Conservation (phyloP, 352 stramenopile species). For the Globisporangium carolinianum region DNA sequence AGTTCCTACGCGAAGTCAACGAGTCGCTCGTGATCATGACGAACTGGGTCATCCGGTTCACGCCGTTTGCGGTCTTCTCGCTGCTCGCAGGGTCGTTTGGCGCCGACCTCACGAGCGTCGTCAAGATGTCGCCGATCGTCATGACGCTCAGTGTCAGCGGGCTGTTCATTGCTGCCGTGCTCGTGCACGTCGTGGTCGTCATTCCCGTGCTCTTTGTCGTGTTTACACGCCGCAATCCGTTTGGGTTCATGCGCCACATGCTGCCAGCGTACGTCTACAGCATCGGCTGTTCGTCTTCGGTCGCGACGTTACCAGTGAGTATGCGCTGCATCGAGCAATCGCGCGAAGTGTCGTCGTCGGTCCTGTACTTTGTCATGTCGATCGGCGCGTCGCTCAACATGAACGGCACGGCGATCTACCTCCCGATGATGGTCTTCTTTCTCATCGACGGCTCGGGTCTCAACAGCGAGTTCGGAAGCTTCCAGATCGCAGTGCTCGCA, state of each 20-base stretch:
- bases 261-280: conserved; percentile 63
- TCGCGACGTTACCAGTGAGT: conserved; percentile 57
- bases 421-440: conserved; percentile 67
- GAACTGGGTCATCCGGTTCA: conserved; percentile 68
- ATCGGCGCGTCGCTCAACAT: conserved; percentile 63
- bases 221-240: conserved; percentile 63
- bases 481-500: conserved; percentile 38
- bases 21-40: conserved; percentile 73
- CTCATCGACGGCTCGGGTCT: conserved; percentile 54
- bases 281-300: conserved; percentile 69
- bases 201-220: conserved; percentile 48
- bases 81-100: conserved; percentile 61
- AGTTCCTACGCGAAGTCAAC: conserved; percentile 77
- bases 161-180: conserved; percentile 29
- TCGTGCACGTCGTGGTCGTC: conserved; percentile 60
- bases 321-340: conserved; percentile 58
- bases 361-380: conserved; percentile 72
- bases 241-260: conserved; percentile 63
- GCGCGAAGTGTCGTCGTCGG: conserved; percentile 38
- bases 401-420: conserved; percentile 72
- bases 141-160: conserved; percentile 39
- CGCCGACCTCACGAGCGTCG: conserved; percentile 23
- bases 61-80: conserved; percentile 62
- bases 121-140: conserved; percentile 33
- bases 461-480: conserved; percentile 20